A percentile compares a stretch with the other conserved stretches of the same genome.
phyloP scores from a whole-genome alignment of 805 yeast species.

The Yarrowia sp. region DNA sequence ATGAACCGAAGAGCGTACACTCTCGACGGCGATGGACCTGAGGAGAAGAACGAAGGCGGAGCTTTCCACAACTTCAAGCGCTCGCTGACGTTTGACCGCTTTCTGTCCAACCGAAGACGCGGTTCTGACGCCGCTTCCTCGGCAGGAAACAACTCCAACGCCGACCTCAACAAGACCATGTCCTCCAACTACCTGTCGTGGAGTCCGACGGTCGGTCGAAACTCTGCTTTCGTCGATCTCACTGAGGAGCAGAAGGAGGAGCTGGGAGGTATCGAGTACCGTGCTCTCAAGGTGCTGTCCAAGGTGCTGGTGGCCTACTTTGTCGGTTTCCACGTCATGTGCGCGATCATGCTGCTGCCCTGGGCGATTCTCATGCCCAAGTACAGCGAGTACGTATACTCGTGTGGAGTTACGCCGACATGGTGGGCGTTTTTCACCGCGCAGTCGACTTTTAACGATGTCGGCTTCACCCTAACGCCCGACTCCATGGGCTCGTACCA shows the following conservation, averaged over 20 bases:
- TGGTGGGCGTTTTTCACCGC: slow-evolving; percentile 96
- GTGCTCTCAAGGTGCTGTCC: slow-evolving; percentile 77
- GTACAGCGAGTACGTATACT: slow-evolving; percentile 41
- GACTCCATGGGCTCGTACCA: slow-evolving; percentile 73
- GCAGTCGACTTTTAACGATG: slow-evolving; percentile 76
- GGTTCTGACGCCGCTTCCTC: background rate
- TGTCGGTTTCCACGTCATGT: slow-evolving; percentile 68
- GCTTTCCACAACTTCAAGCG: background rate
- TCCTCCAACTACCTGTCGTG: slow-evolving; percentile 67
- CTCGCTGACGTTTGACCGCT: slow-evolving; percentile 5
- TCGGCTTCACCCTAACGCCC: slow-evolving; percentile 79
- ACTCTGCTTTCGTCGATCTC: slow-evolving; percentile 82
- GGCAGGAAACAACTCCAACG: background rate
- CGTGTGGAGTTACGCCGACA: slow-evolving; percentile 64
- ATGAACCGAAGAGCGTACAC: slow-evolving; percentile 7
- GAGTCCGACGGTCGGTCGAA: slow-evolving; percentile 88
- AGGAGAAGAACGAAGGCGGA: background rate
- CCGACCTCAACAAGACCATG: slow-evolving; percentile 33
- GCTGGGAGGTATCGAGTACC: slow-evolving; percentile 94
- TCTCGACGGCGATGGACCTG: background rate
- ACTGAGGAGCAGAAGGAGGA: slow-evolving; percentile 86
- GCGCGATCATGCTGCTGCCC: slow-evolving; percentile 47
- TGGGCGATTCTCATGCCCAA: slow-evolving; percentile 46
- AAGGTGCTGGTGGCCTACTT: slow-evolving; percentile 65
- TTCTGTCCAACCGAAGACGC: background rate